Evolutionary conservation across 176 grass and related monocot species (phyloP).

Genomic region (Musa itinerans): DNA sequence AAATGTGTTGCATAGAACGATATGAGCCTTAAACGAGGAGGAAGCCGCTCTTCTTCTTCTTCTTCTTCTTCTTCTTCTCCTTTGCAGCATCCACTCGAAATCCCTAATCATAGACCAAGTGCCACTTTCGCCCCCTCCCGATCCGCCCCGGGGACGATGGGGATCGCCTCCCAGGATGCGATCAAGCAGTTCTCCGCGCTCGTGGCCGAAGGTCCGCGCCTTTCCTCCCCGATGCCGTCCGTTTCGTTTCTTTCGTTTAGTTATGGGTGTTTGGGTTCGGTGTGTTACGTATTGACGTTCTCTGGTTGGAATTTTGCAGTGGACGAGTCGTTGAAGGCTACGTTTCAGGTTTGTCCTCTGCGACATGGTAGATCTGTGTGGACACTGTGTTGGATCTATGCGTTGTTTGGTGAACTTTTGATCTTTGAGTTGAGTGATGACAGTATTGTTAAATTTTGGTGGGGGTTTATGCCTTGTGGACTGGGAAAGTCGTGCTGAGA

Average conservation of each 20-base stretch:
- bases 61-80: no score
- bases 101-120: neutral
- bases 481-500: neutral
- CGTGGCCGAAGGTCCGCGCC: constrained; percentile 52
- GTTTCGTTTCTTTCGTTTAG: constrained; percentile 4
- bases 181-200: constrained; percentile 76
- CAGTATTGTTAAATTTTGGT: neutral
- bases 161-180: constrained; percentile 49
- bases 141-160: constrained; percentile 26
- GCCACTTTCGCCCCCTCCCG: neutral
- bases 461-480: neutral
- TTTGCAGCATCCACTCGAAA: neutral
- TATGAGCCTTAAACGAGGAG: neutral
- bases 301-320: constrained; percentile 42
- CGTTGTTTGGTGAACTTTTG: neutral
- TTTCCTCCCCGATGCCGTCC: neutral
- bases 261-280: constrained; percentile 20
- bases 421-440: neutral
- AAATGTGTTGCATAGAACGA: neutral
- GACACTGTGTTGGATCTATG: constrained; percentile 6
- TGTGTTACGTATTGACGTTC: constrained; percentile 17
- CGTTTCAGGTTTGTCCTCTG: constrained; percentile 72
- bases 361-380: constrained; percentile 17
- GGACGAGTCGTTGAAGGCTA: constrained; percentile 60
- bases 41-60: neutral